Percentiles rank a stretch among this genome's conserved stretches.
phyloP scores from a whole-genome alignment of 257 asterid species.

The Nicotiana tabacum region DNA sequence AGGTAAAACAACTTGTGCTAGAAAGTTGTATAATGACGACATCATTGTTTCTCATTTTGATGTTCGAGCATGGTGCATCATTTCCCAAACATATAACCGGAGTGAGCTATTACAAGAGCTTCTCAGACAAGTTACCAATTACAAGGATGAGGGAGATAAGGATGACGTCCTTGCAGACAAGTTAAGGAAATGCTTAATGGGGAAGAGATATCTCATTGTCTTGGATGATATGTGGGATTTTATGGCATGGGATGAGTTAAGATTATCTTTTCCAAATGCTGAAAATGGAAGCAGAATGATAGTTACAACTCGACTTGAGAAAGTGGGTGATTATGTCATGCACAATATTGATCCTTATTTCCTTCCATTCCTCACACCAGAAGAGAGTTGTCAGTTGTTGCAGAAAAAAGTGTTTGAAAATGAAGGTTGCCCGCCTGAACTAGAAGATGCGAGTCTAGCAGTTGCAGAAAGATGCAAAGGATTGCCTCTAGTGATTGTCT shows the following conservation, averaged over 20 bases:
- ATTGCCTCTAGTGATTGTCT: background rate
- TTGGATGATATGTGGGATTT: constrained; percentile 13
- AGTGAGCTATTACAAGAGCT: background rate
- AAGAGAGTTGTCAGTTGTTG: background rate
- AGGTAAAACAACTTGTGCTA: constrained; percentile 2
- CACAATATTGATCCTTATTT: background rate
- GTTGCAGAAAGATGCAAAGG: constrained; percentile 2
- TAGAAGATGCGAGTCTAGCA: background rate
- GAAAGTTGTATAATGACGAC: background rate
- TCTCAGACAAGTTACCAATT: background rate
- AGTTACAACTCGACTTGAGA: background rate
- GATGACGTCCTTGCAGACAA: background rate
- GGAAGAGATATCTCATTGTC: background rate
- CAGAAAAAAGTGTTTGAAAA: background rate
- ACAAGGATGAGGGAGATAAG: background rate
- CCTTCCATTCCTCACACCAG: background rate
- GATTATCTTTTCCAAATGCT: background rate
- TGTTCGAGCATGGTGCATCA: background rate
- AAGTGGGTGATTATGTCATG: background rate
- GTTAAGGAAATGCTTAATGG: background rate
- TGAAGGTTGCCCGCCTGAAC: background rate
- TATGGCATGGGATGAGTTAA: constrained; percentile 5
- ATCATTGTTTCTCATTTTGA: background rate
- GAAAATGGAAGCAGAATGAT: background rate
- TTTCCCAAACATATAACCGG: background rate